Evolutionary conservation across 495 filamentous ascomycete species (phyloP), one percentile per base, ranked within the genome.

Genomic region (Entonaema liquescens): DNA sequence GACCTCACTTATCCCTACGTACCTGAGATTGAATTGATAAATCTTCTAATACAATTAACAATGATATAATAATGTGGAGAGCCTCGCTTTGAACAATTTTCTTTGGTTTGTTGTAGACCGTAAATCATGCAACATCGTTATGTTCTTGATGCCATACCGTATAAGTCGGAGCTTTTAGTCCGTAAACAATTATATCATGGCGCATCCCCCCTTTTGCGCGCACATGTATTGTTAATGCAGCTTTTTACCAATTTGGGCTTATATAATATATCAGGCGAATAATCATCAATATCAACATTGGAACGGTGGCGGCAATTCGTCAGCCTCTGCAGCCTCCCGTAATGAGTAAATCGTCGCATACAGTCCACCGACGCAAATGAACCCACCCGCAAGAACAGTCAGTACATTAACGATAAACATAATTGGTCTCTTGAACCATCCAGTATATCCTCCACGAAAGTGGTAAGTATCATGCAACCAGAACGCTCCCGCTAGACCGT

Each of bases 401-500:
- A 77, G 65, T 13, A 76, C 31, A n/a, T 64, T 73, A 17, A 73
- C 17, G 0, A n/a, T 44, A n/a, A 74, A 62, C 73, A 74, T 76
- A 1, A 61, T 53, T 13, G 73, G 75, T 8, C 42, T 67, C n/a
- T 55, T 55, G 8, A 44, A 49, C 77, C 75, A 76, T 17, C 56
- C 68, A 5, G 21, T 31, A 42, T 50, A 63, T n/a, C 72, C 68
- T 9, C 65, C 72, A 4, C 53, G 58, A 33, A 56, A 62, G 42
- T 74, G 59, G 17, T 72, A 72, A 5, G 72, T 70, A 15, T 76
- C 74, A 19, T 85, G 77, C 42, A 87, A 79, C 85, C 85, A 87
- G 73, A 88, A 85, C n/a, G 80, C 77, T 5, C 84, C 85, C 12
- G 85, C 84, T 66, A 87, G 80, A 58, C 84, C 84, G 63, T 86